A percentile compares a stretch with the other conserved stretches of the same genome.
These are phyloP conservation scores for Vanrija sp. DNA, from an alignment of 1,284 basidiomycete species.

Conservation along the genomic window DNA sequence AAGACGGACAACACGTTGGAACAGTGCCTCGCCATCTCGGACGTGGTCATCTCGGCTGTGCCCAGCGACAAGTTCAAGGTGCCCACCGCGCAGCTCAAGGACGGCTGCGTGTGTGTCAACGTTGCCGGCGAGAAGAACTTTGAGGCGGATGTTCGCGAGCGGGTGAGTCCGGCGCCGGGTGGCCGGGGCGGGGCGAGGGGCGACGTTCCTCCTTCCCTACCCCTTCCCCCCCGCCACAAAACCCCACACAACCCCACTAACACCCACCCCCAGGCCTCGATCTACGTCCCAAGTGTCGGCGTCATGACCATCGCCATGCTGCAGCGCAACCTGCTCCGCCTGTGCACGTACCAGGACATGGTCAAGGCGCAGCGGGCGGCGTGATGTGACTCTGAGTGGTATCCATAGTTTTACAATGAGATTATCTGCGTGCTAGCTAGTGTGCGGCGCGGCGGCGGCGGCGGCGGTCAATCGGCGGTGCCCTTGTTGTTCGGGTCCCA, in stretches of 20 bases:
- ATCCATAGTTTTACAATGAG: background rate
- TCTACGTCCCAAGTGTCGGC: constrained; percentile 90
- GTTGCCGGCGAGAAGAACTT: constrained; percentile 97
- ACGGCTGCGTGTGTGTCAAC: constrained; percentile 89
- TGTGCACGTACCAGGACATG: constrained; percentile 63
- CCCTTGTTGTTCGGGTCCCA: constrained; percentile 34
- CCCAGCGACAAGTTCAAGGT: constrained; percentile 85
- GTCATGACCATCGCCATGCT: constrained; percentile 98
- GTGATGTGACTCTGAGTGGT: background rate
- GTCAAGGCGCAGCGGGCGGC: constrained; percentile 20
- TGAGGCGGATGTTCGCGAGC: constrained; percentile 84
- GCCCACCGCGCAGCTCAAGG: constrained; percentile 81
- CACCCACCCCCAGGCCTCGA: constrained; percentile 63
- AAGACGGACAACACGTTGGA: constrained; percentile 64
- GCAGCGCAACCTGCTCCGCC: constrained; percentile 78
- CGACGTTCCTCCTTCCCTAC: constrained; percentile 6
- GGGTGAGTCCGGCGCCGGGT: constrained; percentile 55
- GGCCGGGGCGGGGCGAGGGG: background rate
- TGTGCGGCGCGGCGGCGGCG: no score
- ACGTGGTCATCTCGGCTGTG: constrained; percentile 88
- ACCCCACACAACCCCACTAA: background rate
- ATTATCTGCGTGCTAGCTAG: background rate
- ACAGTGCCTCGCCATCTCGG: constrained; percentile 72
- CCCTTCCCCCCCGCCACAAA: background rate
- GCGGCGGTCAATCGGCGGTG: background rate